Evolutionary conservation across 169 alveolate species (phyloP), one percentile per base, ranked within the genome.

Genomic region (Plasmodium gaboni): DNA sequence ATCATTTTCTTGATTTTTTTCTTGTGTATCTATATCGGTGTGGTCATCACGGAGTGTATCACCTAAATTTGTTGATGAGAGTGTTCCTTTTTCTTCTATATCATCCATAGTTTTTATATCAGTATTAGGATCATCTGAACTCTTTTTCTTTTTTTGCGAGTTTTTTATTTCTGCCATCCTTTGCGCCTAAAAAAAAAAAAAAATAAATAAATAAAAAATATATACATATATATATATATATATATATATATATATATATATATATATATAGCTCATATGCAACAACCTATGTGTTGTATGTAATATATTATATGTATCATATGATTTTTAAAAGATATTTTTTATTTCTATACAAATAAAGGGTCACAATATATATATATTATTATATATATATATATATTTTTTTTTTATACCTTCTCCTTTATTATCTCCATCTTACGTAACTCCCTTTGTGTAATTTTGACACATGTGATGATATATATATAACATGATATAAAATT

Each of bases 391-490:
- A 24, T 61, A 24, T 61, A 8, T 24, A 60, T 17, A 5, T 38
- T 0, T 1, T 60, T 2, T 15, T 38, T 57, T 6, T 50, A 50
- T 19, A 78, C 89, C 89, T 78, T 78, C 38, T 78, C 89, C 15
- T 65, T 63, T 32, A 51, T 22, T 22, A 78, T 65, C 26, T 78
- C 89, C 59, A 78, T 64, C 38, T 78, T 78, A 2, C 68, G 46
- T 6, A 78, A 7, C 26, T 78, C 89, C 26, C 89, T 44, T 26
- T 78, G 89, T 17, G 89, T 78, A n/a, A 78, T 64, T 69, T 78
- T 78, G 19, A 78, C 89, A 28, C 89, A 78, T 6, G 89, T 78
- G 9, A 78, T 78, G 6, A 78, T 78, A 44, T 78, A 78, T 3
- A 78, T 78, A 26, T 78, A 78, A 1, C 55, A 74, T 2, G 89